Conservation (phyloP, 148 eudicot species). For the Diospyros kaki region DNA sequence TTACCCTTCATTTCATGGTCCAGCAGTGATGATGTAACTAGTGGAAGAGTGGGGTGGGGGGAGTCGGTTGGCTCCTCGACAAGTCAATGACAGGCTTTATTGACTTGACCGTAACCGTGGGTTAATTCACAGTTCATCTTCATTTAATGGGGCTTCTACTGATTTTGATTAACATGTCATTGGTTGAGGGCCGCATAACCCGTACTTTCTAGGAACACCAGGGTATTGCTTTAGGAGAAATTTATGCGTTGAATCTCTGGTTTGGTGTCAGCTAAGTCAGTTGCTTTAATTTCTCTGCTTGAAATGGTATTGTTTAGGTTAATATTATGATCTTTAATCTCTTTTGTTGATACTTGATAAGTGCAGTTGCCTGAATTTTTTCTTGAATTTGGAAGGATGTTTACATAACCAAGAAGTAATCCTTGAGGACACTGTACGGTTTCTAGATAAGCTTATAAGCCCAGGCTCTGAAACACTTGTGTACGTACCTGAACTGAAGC, state of each 20-base stretch:
- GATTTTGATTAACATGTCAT: background rate
- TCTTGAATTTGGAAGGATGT: background rate
- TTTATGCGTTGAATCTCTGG: background rate
- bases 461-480: background rate
- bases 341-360: slow-evolving; percentile 4
- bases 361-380: background rate
- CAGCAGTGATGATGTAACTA: background rate
- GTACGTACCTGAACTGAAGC: background rate
- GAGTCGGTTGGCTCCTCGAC: background rate
- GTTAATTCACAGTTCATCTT: background rate
- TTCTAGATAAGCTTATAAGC: background rate
- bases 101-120: too few species aligned
- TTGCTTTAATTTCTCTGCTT: too few species aligned
- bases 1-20: background rate
- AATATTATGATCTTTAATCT: too few species aligned
- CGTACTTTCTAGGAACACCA: slow-evolving; percentile 2
- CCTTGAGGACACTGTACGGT: too few species aligned
- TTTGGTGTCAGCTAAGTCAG: too few species aligned
- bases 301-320: too few species aligned
- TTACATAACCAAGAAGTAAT: too few species aligned
- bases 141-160: background rate
- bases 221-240: background rate
- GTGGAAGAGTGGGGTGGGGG: background rate
- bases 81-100: background rate
- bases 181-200: background rate